Conservation (phyloP, 2,329 filamentous ascomycete genomes). For the Colletotrichum musae region DNA sequence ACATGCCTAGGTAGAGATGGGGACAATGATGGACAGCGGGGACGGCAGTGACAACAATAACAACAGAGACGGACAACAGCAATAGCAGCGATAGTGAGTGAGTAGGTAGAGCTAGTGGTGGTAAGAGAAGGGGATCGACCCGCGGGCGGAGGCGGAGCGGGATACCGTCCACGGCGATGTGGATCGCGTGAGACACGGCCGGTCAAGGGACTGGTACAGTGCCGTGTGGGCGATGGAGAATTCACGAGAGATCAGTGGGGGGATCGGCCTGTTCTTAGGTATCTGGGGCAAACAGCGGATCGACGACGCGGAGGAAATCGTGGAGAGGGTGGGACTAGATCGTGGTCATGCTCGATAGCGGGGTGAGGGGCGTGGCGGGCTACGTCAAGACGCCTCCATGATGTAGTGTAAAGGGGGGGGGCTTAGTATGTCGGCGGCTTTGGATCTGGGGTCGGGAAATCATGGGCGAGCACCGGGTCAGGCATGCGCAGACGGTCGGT, state of each 20-base stretch:
- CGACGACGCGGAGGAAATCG: conserved; percentile 69
- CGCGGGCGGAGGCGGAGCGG: conserved; percentile 55
- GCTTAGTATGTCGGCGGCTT: conserved; percentile 69
- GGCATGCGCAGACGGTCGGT: conserved; percentile 51
- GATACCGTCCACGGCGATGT: conserved; percentile 64
- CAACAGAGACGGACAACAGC: too few relatives aligned
- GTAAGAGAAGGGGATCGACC: conserved; percentile 66
- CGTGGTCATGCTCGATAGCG: conserved; percentile 58
- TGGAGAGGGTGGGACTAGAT: conserved; percentile 44
- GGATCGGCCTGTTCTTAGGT: conserved; percentile 65
- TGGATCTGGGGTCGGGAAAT: conserved; percentile 62
- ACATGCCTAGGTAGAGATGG: too few relatives aligned
- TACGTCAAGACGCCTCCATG: conserved; percentile 69
- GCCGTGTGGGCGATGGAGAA: conserved; percentile 72
- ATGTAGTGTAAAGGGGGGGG: conserved; percentile 48
- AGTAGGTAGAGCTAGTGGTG: too few relatives aligned
- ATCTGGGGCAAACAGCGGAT: conserved; percentile 76
- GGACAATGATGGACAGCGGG: too few relatives aligned
- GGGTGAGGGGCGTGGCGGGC: conserved; percentile 71
- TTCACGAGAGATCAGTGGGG: conserved; percentile 72
- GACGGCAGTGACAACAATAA: too few relatives aligned
- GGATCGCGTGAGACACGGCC: conserved; percentile 77
- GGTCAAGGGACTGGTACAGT: conserved; percentile 75
- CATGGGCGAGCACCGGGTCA: conserved; percentile 35
- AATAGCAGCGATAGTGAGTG: too few relatives aligned